Base-by-base conservation (phyloP, 441 rosid genomes). In the Erysimum cheiri region DNA sequence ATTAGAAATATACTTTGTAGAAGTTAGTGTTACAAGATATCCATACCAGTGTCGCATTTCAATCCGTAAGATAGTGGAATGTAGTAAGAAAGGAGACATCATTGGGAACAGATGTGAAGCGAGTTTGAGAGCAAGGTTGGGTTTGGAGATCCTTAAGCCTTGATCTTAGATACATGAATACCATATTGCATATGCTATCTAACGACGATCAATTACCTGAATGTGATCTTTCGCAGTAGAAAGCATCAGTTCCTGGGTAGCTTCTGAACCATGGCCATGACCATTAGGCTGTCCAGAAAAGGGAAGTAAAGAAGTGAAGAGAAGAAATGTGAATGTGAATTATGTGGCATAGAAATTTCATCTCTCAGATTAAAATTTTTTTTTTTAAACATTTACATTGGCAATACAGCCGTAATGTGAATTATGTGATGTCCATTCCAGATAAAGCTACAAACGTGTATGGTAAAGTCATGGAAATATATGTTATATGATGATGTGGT, bases 191-290 rank as follows among this genome's bases (percentile, higher is more conserved):
- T 40, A 15, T 59, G 24, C 28, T 24, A 53, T 37, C 59, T 69
- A 14, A 63, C 28, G 8, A 15, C 33, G 48, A 36, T 22, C 14
- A 70, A 11, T 60, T 69, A 92, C 99, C 97, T 90, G 96, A 67
- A 95, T 95, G 79, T 92, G 91, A 82, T 95, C 95, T 78, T 84
- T 89, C n/a, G 91, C 84, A 66, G 83, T 68, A 78, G 89, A 80
- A 82, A 88, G 95, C 97, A 90, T 95, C 80, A 74, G 77, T 78
- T 80, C 78, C 80, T 84, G 88, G 68, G 61, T 79, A 71, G 79
- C 87, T 81, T 85, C 86, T 55, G 91, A 81, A 71, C 96, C 96
- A 69, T 95, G 91, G 69, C 86, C 97, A 84, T 92, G 89, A 70
- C 85, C 93, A 75, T 92, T 92, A 72, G 92, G 83, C 98, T 95